Conservation (phyloP, 805 yeast species). For the Candida maris region DNA sequence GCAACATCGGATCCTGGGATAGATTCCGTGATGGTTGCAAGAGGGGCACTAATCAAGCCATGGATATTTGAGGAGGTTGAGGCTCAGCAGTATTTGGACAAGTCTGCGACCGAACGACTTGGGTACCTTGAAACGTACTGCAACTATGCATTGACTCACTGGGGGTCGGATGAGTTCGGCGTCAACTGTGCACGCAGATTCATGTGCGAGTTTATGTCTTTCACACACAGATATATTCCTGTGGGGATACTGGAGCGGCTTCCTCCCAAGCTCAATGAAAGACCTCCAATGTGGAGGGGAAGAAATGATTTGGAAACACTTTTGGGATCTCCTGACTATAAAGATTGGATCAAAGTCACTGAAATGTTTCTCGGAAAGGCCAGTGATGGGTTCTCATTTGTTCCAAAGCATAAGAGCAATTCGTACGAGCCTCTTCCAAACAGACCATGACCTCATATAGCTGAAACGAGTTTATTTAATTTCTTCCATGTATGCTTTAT, state of each 20-base stretch:
- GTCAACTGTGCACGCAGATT: conserved; percentile 82
- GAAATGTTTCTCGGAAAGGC: conserved; percentile 94
- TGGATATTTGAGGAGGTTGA: conserved; percentile 98
- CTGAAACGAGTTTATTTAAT: too few relatives aligned
- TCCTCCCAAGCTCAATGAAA: conserved; percentile 86
- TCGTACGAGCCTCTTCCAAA: conserved; percentile 44
- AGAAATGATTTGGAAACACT: conserved; percentile 89
- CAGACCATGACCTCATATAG: neutral
- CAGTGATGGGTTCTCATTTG: conserved; percentile 67
- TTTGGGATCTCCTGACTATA: conserved; percentile 77
- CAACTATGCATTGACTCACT: conserved; percentile 82
- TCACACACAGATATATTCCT: conserved; percentile 92
- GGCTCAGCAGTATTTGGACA: conserved; percentile 83
- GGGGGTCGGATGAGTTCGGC: conserved; percentile 98
- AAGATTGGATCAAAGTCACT: conserved; percentile 93
- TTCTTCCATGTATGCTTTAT: too few relatives aligned
- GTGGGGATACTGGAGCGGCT: conserved; percentile 84
- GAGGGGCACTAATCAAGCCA: conserved; percentile 97
- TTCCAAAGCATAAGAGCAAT: conserved; percentile 94
- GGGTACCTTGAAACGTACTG: conserved; percentile 69
- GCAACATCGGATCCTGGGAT: conserved; percentile 64
- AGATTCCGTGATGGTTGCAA: conserved; percentile 94
- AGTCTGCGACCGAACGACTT: conserved; percentile 83
- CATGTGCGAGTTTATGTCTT: conserved; percentile 90
- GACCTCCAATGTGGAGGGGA: conserved; percentile 93